Percentiles rank a stretch among this genome's conserved stretches.
These are phyloP conservation scores for Cryptococcus sp. DNA, from an alignment of 1,284 basidiomycete species.

Conservation along the genomic window DNA sequence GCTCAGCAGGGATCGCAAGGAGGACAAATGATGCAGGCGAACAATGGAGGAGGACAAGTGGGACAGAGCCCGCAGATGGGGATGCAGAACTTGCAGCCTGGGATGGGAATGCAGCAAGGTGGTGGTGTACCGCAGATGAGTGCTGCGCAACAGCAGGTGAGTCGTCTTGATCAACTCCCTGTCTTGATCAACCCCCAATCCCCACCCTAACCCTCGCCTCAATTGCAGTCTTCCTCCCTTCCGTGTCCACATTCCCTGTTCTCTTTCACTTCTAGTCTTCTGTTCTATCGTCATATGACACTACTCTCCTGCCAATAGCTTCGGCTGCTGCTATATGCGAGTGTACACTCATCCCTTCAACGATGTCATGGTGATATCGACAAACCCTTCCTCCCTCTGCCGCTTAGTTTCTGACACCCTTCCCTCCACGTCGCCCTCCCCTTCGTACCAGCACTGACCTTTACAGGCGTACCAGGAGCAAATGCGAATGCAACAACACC, in stretches of 20 bases:
- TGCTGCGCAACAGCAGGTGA: slow-evolving; percentile 12
- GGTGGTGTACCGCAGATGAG: slow-evolving; percentile 8
- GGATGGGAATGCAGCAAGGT: background rate
- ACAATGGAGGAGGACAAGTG: background rate
- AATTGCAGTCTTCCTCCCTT: background rate
- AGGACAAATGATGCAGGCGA: background rate
- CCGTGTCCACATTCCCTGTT: background rate
- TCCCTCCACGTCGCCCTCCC: too few relatives aligned
- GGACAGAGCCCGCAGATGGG: slow-evolving; percentile 6
- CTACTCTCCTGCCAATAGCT: too few relatives aligned
- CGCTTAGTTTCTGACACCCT: too few relatives aligned
- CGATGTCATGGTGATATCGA: too few relatives aligned
- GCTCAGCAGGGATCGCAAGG: slow-evolving; percentile 6
- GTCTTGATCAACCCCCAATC: background rate
- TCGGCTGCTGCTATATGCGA: too few relatives aligned
- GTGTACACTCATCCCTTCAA: too few relatives aligned
- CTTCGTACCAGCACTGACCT: background rate
- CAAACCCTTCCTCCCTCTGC: too few relatives aligned
- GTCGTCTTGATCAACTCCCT: background rate
- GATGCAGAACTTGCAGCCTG: slow-evolving; percentile 2
- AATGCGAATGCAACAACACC: slow-evolving; percentile 13
- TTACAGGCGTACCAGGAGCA: slow-evolving; percentile 22
- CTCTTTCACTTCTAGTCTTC: too few relatives aligned
- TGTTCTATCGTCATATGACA: too few relatives aligned
- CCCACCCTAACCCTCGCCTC: background rate